phyloP scores from a whole-genome alignment of 805 yeast species.

The Blastobotrys robertii region DNA sequence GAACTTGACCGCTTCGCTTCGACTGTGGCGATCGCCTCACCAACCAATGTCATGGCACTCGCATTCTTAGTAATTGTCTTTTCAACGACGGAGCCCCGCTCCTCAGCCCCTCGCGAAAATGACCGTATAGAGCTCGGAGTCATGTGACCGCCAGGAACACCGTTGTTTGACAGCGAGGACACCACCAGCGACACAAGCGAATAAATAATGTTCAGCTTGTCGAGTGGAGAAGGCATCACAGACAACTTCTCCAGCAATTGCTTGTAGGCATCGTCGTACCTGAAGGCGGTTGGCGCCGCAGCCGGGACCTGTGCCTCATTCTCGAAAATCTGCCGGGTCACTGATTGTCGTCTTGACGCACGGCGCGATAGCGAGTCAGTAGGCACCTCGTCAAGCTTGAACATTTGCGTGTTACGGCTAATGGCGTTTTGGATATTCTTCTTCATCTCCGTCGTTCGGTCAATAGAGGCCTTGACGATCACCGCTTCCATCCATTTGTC shows the following conservation, averaged over 20 bases:
- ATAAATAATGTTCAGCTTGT: constrained; percentile 18
- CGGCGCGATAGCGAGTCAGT: background rate
- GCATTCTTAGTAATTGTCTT: constrained; percentile 4
- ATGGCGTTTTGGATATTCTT: constrained; percentile 8
- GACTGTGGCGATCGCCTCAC: constrained; percentile 17
- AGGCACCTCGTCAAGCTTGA: constrained; percentile 7
- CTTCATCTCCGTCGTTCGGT: constrained; percentile 8
- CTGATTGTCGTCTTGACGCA: background rate
- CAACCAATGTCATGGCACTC: constrained; percentile 14
- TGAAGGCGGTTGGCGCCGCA: constrained; percentile 4
- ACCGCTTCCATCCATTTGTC: constrained; percentile 23
- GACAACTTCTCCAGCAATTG: constrained; percentile 17
- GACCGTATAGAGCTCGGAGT: constrained; percentile 15
- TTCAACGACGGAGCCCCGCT: constrained; percentile 2
- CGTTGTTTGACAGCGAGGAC: constrained; percentile 11
- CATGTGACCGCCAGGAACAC: constrained; percentile 2
- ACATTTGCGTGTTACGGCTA: constrained; percentile 4
- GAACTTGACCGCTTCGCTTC: constrained; percentile 18
- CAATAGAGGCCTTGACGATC: constrained; percentile 10
- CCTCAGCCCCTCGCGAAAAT: constrained; percentile 11
- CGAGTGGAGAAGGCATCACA: constrained; percentile 19
- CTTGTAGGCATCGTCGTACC: constrained; percentile 19
- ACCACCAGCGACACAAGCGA: constrained; percentile 22
- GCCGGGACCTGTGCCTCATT: background rate
- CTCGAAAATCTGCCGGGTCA: background rate